Evolutionary conservation across 1,284 basidiomycete species (phyloP), one percentile per base, ranked within the genome.

Genomic region (Megacollybia platyphylla): DNA sequence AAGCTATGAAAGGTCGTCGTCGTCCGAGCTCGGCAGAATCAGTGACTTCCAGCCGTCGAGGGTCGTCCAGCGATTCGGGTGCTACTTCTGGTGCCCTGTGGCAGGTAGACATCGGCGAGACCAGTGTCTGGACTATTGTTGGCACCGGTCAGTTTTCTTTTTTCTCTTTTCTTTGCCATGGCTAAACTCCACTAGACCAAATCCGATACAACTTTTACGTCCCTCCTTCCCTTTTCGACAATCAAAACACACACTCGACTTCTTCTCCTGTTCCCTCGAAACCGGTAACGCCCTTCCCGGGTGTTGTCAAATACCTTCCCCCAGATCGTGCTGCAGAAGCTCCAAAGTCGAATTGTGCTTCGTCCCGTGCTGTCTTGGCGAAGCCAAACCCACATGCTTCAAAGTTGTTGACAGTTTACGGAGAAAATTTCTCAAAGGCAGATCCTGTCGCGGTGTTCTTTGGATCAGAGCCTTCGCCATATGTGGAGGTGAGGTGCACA

Each of bases 111-210:
- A 86, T 88, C 47, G 85, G 85, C 46, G 87, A 91, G 62, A 87
- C 86, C 32, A 87, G 87, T 57, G 83, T 92, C 31, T 93, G 90
- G 90, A 91, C 88, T 10, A 89, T 93, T 51, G 87, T 91, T 48
- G 87, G 89, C 50, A 89, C 86, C 49, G 84, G 83, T 86, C 58
- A 60, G 68, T 57, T 43, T 45, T 41, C 42, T 15, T 44, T 44
- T 34, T 39, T n/a, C 42, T 40, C 40, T 31, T n/a, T 42, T 40
- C 40, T 31, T 32, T 36, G 7, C 17, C 41, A 24, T 20, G 29
- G 34, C 40, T 37, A 35, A 44, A 44, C 40, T 41, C 31, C 44
- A 42, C 50, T 42, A 79, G 84, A 88, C 57, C 86, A 88, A 71
- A 73, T 88, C 46, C 74, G 82, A 47, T 92, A 92, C 65, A 92